Evolutionary conservation across 2,329 filamentous ascomycete species (phyloP).

Genomic region (Claviceps capensis): DNA sequence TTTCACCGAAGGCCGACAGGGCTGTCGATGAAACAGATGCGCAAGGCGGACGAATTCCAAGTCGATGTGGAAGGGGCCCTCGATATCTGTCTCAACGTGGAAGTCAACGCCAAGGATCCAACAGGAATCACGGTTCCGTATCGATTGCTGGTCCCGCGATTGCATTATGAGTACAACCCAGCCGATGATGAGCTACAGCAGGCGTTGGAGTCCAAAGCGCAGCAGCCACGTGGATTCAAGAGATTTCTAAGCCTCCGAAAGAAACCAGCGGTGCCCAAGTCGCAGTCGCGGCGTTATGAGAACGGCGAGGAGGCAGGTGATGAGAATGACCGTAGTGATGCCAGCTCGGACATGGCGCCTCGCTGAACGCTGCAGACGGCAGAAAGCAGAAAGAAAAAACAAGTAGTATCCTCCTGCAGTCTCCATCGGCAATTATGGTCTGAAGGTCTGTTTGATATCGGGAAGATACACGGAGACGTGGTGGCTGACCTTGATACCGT

Average conservation of each 20-base stretch:
- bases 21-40: conserved; percentile 47
- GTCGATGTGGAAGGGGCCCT: conserved; percentile 74
- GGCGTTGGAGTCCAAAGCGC: conserved; percentile 10
- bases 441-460: too few species aligned
- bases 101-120: conserved; percentile 75
- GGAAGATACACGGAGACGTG: background rate
- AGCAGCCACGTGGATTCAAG: conserved; percentile 26
- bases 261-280: conserved; percentile 15
- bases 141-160: conserved; percentile 66
- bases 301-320: conserved; percentile 13
- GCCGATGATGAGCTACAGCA: conserved; percentile 22
- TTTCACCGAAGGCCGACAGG: conserved; percentile 62
- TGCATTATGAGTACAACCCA: conserved; percentile 45
- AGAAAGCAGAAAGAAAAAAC: background rate
- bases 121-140: conserved; percentile 82
- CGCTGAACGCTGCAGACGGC: background rate
- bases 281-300: conserved; percentile 4
- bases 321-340: conserved; percentile 7
- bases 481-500: background rate
- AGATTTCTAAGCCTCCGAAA: conserved; percentile 31
- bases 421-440: too few species aligned
- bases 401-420: too few species aligned
- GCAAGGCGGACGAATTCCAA: conserved; percentile 37
- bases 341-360: conserved; percentile 5
- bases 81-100: conserved; percentile 79